Evolutionary conservation across 305 asterid genomes (phyloP).

Genomic region (Petunia hybrid): DNA sequence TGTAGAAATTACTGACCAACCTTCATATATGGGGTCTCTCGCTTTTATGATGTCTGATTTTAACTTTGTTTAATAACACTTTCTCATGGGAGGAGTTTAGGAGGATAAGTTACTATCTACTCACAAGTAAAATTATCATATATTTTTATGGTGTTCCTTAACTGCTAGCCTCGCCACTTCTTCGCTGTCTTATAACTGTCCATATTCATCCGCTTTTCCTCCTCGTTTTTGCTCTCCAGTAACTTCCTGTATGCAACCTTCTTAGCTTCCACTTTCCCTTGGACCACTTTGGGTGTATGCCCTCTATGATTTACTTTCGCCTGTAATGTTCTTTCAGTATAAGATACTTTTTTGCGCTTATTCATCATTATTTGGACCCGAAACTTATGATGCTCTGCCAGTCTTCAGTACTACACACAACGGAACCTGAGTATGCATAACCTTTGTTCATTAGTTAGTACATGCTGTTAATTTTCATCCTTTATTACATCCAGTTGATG

Average conservation of each 20-base stretch:
- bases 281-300: not conserved
- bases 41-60: not conserved
- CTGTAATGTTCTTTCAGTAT: slow-evolving; percentile 5
- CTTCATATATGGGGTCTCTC: not conserved
- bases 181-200: no score
- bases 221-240: no score
- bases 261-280: no score
- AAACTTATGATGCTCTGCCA: slow-evolving; percentile 17
- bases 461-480: slow-evolving; percentile 13
- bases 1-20: not conserved
- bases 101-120: not conserved
- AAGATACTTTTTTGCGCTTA: slow-evolving; percentile 7
- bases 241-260: no score
- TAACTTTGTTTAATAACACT: no score
- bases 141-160: not conserved
- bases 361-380: slow-evolving; percentile 2
- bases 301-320: not conserved
- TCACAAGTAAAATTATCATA: not conserved
- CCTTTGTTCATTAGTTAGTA: not conserved
- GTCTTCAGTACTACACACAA: not conserved
- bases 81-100: slow-evolving; percentile 19
- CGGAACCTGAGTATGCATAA: slow-evolving; percentile 12
- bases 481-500: slow-evolving; percentile 2
- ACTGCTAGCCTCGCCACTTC: no score
- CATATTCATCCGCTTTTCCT: no score